phyloP scores from a whole-genome alignment of 805 yeast genomes.

The Cephaloascus albidus region DNA sequence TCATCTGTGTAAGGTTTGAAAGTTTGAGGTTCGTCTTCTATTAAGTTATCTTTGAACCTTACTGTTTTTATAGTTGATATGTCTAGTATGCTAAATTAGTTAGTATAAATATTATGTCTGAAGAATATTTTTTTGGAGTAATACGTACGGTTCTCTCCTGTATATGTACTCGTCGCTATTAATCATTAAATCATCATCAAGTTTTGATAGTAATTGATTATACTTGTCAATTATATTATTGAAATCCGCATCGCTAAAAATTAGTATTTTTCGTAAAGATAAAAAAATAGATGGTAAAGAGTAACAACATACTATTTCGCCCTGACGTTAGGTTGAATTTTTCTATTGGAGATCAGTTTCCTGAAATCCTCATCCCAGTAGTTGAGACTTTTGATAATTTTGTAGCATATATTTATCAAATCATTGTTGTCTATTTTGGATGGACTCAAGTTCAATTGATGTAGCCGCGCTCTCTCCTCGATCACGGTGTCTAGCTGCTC shows the following conservation, averaged over 20 bases:
- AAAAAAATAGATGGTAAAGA: too few species aligned
- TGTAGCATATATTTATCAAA: background rate
- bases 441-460: background rate
- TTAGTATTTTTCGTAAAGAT: too few species aligned
- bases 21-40: slow-evolving; percentile 1
- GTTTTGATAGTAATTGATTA: background rate
- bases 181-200: slow-evolving; percentile 1
- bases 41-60: slow-evolving; percentile 1
- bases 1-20: background rate
- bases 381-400: background rate
- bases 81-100: too few species aligned
- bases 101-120: too few species aligned
- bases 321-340: background rate
- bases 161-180: slow-evolving; percentile 1
- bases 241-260: too few species aligned
- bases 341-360: background rate
- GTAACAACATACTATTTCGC: background rate
- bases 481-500: slow-evolving; percentile 1
- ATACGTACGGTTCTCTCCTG: background rate
- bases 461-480: slow-evolving; percentile 1
- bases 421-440: slow-evolving; percentile 1
- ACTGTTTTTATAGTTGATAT: slow-evolving; percentile 1
- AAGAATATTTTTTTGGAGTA: too few species aligned
- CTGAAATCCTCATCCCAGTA: background rate
- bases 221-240: too few species aligned